Evolutionary conservation across 2,329 filamentous ascomycete genomes (phyloP).

Genomic region (Diplodia seriata): DNA sequence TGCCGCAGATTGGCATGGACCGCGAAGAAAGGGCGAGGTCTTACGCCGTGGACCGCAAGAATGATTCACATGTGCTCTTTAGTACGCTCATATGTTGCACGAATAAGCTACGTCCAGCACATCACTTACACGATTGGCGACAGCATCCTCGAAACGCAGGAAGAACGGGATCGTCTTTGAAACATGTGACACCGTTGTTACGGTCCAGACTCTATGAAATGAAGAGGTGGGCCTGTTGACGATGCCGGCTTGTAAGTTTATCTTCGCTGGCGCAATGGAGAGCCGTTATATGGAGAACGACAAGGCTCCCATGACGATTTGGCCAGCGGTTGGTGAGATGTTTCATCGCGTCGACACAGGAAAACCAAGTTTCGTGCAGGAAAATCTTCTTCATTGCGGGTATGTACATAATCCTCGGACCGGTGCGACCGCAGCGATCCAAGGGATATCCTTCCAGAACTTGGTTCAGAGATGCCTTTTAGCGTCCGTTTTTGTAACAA

Average conservation of each 20-base stretch:
- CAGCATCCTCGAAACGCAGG: neutral
- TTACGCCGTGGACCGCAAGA: neutral
- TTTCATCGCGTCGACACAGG: neutral
- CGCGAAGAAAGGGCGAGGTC: neutral
- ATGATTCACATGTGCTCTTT: neutral
- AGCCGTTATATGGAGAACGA: slow-evolving; percentile 26
- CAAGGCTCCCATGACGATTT: slow-evolving; percentile 12
- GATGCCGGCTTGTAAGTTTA: slow-evolving; percentile 13
- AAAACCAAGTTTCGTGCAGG: slow-evolving; percentile 2
- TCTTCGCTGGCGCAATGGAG: slow-evolving; percentile 27
- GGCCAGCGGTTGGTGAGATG: neutral
- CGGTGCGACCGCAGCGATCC: slow-evolving; percentile 25
- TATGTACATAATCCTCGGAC: slow-evolving; percentile 29
- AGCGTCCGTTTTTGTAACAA: slow-evolving; percentile 98
- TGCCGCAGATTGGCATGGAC: neutral
- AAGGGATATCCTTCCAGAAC: slow-evolving; percentile 59
- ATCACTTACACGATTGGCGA: neutral
- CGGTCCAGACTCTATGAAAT: slow-evolving; percentile 43
- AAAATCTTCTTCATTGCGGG: slow-evolving; percentile 11
- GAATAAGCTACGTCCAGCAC: neutral
- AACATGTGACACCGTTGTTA: slow-evolving; percentile 48
- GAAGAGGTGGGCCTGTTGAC: slow-evolving; percentile 33
- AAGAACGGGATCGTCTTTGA: neutral
- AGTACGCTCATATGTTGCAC: neutral
- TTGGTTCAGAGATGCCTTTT: slow-evolving; percentile 93